Base-by-base conservation (phyloP, 768 basidiomycete species). In the Butyriboletus loyo region DNA sequence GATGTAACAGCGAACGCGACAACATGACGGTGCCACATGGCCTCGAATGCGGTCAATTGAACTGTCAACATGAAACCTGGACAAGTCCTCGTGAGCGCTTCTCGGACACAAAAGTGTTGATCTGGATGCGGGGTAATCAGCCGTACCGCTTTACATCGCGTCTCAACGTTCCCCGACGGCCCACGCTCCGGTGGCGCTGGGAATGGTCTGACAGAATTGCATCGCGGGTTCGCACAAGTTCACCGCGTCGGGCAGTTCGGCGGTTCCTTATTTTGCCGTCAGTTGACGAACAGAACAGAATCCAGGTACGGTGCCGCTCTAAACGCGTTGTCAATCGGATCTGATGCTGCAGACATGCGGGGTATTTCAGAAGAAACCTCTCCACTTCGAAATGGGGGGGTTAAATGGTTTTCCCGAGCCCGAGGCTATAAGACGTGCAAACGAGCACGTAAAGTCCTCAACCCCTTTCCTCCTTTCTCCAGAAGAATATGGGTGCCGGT, bases 401-500 rank as follows among this genome's bases (percentile, higher is more conserved):
- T 44, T 21, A 22, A 46, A 46, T 24, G 5, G 35, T 50, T 58
- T 55, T 53, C 11, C 55, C 55, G 55, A 27, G 34, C 39, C 43
- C 7, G 35, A n/a, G 17, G 15, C 34, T 56, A 62, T 59, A 62
- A 53, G 39, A 41, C 15, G 8, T 11, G 35, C 35, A 43, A 31
- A 13, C 10, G 38, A 19, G n/a, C 11, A 11, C 37, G 11, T 48
- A 21, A 30, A 19, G 72, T 67, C 53, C 60, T 55, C 64, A 35
- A 25, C 32, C 35, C 21, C 27, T 43, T 40, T 37, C 2, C 3
- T 52, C 9, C 25, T 15, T 30, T 28, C 21, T 36, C 8, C 46
- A 50, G 21, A 46, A 25, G 34, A 25, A 60, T 44, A 87, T 88
- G 85, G 82, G 71, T 64, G 81, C 64, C 55, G 83, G 79, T 66